These are phyloP conservation scores for Niebla homalea DNA, from an alignment of 495 filamentous ascomycete genomes.

Conservation along the genomic window DNA sequence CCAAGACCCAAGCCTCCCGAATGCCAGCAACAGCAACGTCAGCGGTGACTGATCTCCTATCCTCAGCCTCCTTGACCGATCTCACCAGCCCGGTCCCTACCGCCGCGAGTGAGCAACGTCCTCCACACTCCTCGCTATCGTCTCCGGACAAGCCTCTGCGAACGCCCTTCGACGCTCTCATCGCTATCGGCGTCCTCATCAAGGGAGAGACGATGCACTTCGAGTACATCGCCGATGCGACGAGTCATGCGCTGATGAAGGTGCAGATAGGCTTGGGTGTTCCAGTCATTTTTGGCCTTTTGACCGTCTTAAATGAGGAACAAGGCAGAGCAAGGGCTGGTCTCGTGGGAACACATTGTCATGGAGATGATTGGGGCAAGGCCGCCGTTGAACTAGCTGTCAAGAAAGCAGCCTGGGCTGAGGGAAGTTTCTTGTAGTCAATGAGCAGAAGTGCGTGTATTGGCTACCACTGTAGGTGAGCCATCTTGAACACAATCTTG, in stretches of 20 bases:
- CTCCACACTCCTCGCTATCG: constrained; percentile 14
- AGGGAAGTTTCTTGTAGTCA: constrained; percentile 27
- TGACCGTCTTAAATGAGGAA: constrained; percentile 79
- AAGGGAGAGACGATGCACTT: constrained; percentile 99
- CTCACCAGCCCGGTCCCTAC: constrained; percentile 21
- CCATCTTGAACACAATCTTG: background rate
- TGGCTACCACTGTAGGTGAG: background rate
- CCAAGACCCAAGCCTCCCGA: constrained; percentile 61
- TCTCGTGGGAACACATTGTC: constrained; percentile 56
- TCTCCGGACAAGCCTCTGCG: constrained; percentile 25
- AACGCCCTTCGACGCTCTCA: constrained; percentile 76
- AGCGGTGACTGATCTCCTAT: constrained; percentile 67
- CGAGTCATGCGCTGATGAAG: constrained; percentile 83
- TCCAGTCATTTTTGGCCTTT: constrained; percentile 82
- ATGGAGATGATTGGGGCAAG: constrained; percentile 78
- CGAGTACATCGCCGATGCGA: constrained; percentile 90
- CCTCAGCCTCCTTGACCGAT: constrained; percentile 50
- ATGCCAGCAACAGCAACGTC: constrained; percentile 40
- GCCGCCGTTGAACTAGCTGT: constrained; percentile 40
- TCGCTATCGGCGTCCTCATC: constrained; percentile 91
- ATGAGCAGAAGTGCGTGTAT: background rate
- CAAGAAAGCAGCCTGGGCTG: constrained; percentile 33
- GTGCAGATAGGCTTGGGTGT: constrained; percentile 78
- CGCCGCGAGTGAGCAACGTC: constrained; percentile 1
- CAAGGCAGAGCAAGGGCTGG: constrained; percentile 84